These are phyloP conservation scores for Tricholoma sp. DNA, from an alignment of 768 basidiomycete species.

Conservation along the genomic window DNA sequence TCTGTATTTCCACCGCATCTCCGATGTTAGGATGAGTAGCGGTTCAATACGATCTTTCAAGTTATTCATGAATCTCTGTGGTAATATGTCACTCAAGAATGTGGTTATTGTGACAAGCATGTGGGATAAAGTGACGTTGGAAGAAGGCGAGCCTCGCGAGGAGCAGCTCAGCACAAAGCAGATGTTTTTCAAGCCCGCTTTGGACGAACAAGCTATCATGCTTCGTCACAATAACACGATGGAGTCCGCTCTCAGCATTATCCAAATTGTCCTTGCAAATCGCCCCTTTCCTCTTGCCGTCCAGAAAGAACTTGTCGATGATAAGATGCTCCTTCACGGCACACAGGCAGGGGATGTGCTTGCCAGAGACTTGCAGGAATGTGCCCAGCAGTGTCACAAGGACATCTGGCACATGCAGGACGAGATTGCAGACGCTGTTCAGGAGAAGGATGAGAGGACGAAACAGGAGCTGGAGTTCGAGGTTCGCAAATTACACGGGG, in stretches of 20 bases:
- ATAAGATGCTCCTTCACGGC: slow-evolving; percentile 18
- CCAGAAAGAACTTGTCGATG: slow-evolving; percentile 13
- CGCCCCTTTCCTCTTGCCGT: slow-evolving; percentile 27
- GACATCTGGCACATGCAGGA: no score
- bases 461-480: neutral
- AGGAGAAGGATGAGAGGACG: neutral
- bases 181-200: slow-evolving; percentile 8
- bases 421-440: neutral
- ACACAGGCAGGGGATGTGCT: slow-evolving; percentile 6
- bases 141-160: slow-evolving; percentile 15
- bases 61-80: slow-evolving; percentile 31
- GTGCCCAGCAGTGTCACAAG: no score
- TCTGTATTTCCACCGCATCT: slow-evolving; percentile 37
- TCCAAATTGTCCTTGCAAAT: slow-evolving; percentile 25
- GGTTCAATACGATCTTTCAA: slow-evolving; percentile 13
- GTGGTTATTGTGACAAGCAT: slow-evolving; percentile 31
- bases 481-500: neutral
- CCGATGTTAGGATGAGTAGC: slow-evolving; percentile 22
- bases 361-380: slow-evolving; percentile 2
- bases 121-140: slow-evolving; percentile 22
- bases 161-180: slow-evolving; percentile 14
- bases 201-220: slow-evolving; percentile 13
- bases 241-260: slow-evolving; percentile 20
- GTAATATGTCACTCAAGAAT: slow-evolving; percentile 20
- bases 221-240: slow-evolving; percentile 27